Evolutionary conservation across 129 eudicot species (phyloP).

Genomic region (Pittosporum tobira): DNA sequence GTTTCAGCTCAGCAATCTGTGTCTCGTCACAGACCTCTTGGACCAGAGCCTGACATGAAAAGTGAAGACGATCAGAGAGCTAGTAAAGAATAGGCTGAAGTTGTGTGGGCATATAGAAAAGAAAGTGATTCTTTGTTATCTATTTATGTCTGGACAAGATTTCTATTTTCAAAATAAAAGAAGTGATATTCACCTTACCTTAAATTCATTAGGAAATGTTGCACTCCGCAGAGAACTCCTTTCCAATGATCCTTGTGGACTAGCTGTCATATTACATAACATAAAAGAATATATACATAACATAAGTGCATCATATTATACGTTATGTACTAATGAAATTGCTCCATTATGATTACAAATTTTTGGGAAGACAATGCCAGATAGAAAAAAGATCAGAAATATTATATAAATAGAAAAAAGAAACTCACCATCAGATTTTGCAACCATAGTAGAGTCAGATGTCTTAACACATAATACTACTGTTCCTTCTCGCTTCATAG

Average conservation of each 20-base stretch:
- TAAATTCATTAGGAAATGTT: slow-evolving; percentile 72
- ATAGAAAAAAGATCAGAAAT: neutral
- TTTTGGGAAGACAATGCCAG: neutral
- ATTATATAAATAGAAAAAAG: neutral
- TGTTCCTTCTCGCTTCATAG: slow-evolving; percentile 28
- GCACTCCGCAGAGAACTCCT: slow-evolving; percentile 30
- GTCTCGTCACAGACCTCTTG: slow-evolving; percentile 81
- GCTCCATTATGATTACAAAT: slow-evolving; percentile 19
- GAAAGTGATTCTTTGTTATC: no score
- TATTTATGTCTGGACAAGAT: no score
- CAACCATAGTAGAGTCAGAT: slow-evolving; percentile 42
- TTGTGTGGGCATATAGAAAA: no score
- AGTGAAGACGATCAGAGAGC: slow-evolving; percentile 8
- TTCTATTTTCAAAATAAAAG: no score
- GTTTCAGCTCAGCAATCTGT: slow-evolving; percentile 74
- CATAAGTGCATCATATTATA: no score
- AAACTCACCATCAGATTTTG: slow-evolving; percentile 55
- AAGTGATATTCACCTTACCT: slow-evolving; percentile 28
- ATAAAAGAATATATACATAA: no score
- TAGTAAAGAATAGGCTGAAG: no score
- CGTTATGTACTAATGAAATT: slow-evolving; percentile 10
- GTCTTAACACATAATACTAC: slow-evolving; percentile 49
- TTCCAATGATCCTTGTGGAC: slow-evolving; percentile 43
- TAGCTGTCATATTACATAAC: no score
- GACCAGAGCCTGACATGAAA: slow-evolving; percentile 74